These are phyloP conservation scores for Colletotrichum sp. DNA, from an alignment of 2,329 filamentous ascomycete species.

Conservation along the genomic window DNA sequence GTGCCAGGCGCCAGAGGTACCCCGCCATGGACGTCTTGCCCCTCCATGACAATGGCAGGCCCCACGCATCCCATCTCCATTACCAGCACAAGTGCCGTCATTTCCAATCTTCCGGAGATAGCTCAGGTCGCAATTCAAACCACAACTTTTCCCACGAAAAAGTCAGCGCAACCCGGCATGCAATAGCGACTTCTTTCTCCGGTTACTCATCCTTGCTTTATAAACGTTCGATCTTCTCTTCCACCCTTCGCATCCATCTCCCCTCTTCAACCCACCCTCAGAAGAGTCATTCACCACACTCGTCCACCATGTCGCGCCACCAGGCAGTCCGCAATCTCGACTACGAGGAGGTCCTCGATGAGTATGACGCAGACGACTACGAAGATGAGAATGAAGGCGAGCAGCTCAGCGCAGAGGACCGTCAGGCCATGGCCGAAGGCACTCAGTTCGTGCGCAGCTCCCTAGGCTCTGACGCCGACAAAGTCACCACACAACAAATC, in stretches of 20 bases:
- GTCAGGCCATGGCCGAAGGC: constrained; percentile 62
- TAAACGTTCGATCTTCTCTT: background rate
- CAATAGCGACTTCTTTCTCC: background rate
- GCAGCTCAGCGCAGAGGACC: constrained; percentile 54
- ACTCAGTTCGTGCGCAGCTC: constrained; percentile 70
- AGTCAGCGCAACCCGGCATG: background rate
- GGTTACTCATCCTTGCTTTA: background rate
- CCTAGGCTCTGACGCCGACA: constrained; percentile 64
- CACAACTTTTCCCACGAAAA: background rate
- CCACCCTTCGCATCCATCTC: background rate
- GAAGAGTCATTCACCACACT: background rate
- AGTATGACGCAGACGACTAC: constrained; percentile 51
- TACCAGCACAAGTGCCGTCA: constrained; percentile 18
- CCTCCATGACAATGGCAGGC: constrained; percentile 17
- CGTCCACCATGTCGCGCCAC: constrained; percentile 50
- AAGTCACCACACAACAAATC: constrained; percentile 70
- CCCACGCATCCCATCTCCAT: constrained; percentile 14
- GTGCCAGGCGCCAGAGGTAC: background rate
- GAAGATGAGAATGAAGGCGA: constrained; percentile 51
- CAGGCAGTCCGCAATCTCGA: constrained; percentile 53
- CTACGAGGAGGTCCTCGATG: constrained; percentile 54
- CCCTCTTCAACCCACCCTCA: background rate
- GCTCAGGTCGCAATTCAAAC: background rate
- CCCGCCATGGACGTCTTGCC: constrained; percentile 20
- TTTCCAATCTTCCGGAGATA: constrained; percentile 6